Percentiles rank a stretch among this genome's conserved stretches.
Conservation (phyloP, 495 filamentous ascomycete species). For the Lepidopterella palustris region DNA sequence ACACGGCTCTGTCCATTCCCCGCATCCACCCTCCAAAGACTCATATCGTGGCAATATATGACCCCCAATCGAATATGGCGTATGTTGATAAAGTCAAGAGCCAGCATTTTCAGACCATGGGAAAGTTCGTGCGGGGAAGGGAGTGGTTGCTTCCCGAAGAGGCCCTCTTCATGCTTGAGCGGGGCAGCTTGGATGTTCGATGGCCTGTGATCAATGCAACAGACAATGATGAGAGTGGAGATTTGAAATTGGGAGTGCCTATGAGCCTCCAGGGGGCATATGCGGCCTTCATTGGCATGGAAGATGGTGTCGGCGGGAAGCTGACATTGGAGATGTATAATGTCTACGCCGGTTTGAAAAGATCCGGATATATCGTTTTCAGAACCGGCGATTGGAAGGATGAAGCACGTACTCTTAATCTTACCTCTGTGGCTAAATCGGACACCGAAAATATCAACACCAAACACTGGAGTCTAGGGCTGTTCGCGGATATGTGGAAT, state of each 20-base stretch:
- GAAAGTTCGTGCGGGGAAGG: slow-evolving; percentile 45
- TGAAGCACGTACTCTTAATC: slow-evolving; percentile 6
- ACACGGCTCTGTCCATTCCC: slow-evolving; percentile 70
- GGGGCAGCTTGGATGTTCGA: slow-evolving; percentile 77
- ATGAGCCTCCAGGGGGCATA: slow-evolving; percentile 90
- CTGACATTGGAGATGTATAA: slow-evolving; percentile 74
- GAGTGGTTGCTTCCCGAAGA: slow-evolving; percentile 90
- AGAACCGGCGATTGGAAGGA: slow-evolving; percentile 56
- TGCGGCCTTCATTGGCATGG: slow-evolving; percentile 63
- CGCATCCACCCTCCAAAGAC: slow-evolving; percentile 56
- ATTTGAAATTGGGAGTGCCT: slow-evolving; percentile 51
- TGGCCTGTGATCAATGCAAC: slow-evolving; percentile 52
- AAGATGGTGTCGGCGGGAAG: slow-evolving; percentile 52
- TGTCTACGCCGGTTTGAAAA: slow-evolving; percentile 76
- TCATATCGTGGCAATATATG: slow-evolving; percentile 51
- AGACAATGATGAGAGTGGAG: slow-evolving; percentile 20
- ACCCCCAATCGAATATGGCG: slow-evolving; percentile 40
- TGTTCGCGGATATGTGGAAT: slow-evolving; percentile 28
- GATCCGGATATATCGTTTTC: slow-evolving; percentile 73
- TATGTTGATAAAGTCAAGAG: slow-evolving; percentile 47
- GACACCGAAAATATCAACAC: not conserved
- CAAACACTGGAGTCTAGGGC: slow-evolving; percentile 6
- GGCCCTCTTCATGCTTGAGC: slow-evolving; percentile 78
- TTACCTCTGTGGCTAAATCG: slow-evolving; percentile 4
- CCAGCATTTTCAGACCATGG: slow-evolving; percentile 51